Evolutionary conservation across 331 rosid species (phyloP).

Genomic region (Stylosanthes scabra): DNA sequence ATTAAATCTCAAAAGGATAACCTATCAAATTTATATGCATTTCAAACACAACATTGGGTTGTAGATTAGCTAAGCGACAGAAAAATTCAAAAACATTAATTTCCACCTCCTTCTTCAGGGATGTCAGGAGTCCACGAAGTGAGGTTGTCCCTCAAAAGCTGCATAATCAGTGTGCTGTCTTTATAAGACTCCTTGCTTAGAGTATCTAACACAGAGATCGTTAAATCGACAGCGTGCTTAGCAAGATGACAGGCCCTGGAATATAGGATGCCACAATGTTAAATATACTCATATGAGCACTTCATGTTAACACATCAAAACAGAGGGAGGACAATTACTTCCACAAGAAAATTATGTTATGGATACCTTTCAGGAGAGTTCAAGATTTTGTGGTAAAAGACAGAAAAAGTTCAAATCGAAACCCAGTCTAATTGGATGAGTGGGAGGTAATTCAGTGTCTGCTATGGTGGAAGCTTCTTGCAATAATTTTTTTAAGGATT

Average conservation of each 20-base stretch:
- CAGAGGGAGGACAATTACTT: background rate
- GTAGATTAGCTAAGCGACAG: background rate
- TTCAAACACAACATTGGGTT: background rate
- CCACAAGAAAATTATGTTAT: background rate
- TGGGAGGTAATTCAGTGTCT: conserved; percentile 48
- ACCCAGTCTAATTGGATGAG: conserved; percentile 57
- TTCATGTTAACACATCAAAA: background rate
- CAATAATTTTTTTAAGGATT: conserved; percentile 18
- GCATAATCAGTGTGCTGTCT: conserved; percentile 62
- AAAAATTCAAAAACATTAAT: background rate
- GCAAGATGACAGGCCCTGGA: conserved; percentile 60
- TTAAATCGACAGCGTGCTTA: conserved; percentile 55
- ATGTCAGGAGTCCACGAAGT: conserved; percentile 60
- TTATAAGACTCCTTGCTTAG: conserved; percentile 57
- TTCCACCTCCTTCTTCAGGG: conserved; percentile 54
- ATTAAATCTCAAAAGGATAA: background rate
- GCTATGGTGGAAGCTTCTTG: conserved; percentile 60
- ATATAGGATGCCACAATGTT: background rate
- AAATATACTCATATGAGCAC: background rate
- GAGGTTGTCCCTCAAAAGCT: conserved; percentile 57
- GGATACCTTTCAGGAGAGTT: conserved; percentile 59
- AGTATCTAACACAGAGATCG: conserved; percentile 54
- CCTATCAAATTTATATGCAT: background rate
- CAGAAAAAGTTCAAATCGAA: conserved; percentile 60
- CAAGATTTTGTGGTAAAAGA: conserved; percentile 56